A percentile compares a stretch with the other conserved stretches of the same genome.
Conservation (phyloP, 306 rosid genomes). For the Prinsepia uniflora region DNA sequence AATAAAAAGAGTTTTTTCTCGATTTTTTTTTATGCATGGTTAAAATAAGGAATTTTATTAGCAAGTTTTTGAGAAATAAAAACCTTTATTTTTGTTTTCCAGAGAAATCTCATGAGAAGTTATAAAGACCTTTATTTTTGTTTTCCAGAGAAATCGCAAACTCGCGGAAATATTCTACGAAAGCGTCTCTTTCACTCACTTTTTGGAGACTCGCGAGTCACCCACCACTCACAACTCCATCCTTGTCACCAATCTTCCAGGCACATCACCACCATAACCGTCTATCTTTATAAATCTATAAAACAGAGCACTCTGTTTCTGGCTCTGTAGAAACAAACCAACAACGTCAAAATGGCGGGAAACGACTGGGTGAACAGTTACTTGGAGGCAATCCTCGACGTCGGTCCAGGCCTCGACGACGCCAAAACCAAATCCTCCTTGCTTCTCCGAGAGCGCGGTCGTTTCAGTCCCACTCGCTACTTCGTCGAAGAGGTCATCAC, state of each 20-base stretch:
- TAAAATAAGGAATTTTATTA: too few species aligned
- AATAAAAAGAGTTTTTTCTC: too few species aligned
- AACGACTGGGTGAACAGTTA: conserved; percentile 60
- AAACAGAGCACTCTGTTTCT: conserved; percentile 7
- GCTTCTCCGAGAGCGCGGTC: conserved; percentile 52
- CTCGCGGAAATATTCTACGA: neutral
- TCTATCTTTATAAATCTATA: neutral
- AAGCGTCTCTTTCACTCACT: conserved; percentile 5
- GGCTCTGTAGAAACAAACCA: neutral
- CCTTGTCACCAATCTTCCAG: neutral
- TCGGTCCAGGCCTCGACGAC: conserved; percentile 47
- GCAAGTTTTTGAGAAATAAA: neutral
- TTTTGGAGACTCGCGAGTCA: neutral
- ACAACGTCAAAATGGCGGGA: conserved; percentile 44
- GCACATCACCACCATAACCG: neutral
- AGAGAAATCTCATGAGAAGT: conserved; percentile 8
- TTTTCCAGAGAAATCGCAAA: conserved; percentile 13
- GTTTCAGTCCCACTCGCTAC: conserved; percentile 57
- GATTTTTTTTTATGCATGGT: too few species aligned
- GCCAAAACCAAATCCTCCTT: conserved; percentile 50
- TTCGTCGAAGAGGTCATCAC: conserved; percentile 65
- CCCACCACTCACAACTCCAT: neutral
- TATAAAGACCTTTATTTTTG: neutral
- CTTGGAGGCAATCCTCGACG: conserved; percentile 62
- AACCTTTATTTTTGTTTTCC: neutral